Conservation (phyloP, 139 green algal genomes). For the Coelastrella sp. region DNA sequence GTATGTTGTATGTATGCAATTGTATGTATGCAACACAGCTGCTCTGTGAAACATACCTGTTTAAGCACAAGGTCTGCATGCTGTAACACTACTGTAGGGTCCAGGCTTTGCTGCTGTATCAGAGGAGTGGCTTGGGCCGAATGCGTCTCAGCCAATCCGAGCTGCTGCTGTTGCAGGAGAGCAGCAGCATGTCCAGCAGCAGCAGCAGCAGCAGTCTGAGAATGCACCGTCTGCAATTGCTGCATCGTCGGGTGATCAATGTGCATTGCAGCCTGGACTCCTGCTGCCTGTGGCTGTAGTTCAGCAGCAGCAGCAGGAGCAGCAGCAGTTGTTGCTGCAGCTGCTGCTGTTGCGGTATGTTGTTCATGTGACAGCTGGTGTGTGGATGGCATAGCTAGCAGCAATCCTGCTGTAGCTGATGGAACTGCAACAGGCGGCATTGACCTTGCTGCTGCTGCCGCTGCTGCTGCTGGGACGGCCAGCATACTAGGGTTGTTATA, state of each 20-base stretch:
- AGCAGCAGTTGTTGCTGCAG: background rate
- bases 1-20: no score
- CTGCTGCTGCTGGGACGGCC: background rate
- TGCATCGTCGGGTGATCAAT: no score
- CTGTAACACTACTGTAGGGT: background rate
- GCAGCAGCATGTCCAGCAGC: background rate
- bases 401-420: no score
- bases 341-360: background rate
- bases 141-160: no score
- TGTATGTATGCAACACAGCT: no score
- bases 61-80: background rate
- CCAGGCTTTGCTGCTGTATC: background rate
- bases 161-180: background rate
- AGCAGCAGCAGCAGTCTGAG: background rate
- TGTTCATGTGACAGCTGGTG: no score
- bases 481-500: no score
- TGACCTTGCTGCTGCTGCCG: background rate
- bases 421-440: background rate
- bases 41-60: background rate
- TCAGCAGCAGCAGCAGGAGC: background rate
- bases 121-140: background rate
- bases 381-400: no score
- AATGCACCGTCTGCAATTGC: background rate
- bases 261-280: background rate
- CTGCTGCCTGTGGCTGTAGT: background rate